Conservation (phyloP, 192 early-diverging fungal genomes). For the Podila minutissima region DNA sequence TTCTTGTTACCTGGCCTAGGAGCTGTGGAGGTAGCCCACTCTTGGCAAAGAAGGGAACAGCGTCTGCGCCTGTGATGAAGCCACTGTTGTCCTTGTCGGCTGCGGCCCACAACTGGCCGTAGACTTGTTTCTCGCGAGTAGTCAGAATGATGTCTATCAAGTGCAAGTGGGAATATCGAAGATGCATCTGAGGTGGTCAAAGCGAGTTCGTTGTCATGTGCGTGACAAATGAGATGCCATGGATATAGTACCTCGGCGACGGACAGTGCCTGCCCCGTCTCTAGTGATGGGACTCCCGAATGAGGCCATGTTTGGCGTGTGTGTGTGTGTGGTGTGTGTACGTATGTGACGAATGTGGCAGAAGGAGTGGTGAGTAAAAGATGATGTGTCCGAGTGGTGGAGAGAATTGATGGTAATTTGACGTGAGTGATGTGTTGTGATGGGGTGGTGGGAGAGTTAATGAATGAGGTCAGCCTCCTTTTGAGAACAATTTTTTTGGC, state of each 20-base stretch:
- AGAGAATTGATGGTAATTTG: neutral
- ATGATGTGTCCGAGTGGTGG: too few relatives aligned
- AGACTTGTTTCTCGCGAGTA: constrained; percentile 68
- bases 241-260: constrained; percentile 32
- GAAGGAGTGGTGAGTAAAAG: too few relatives aligned
- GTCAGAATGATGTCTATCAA: constrained; percentile 59
- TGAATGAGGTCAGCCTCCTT: neutral
- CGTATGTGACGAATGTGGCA: neutral
- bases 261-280: constrained; percentile 40
- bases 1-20: constrained; percentile 64
- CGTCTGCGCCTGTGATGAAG: constrained; percentile 71
- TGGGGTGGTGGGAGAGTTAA: neutral
- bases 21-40: constrained; percentile 69
- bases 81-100: constrained; percentile 73
- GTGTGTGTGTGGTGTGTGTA: neutral
- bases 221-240: neutral
- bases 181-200: neutral
- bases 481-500: too few relatives aligned
- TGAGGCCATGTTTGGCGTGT: constrained; percentile 16
- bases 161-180: neutral
- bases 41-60: constrained; percentile 78
- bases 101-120: constrained; percentile 66
- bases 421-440: neutral
- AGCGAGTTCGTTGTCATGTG: neutral
- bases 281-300: constrained; percentile 44